A percentile compares a stretch with the other conserved stretches of the same genome.
Evolutionary conservation across 2,329 filamentous ascomycete genomes (phyloP).

Genomic region (Cordyceps sp.): DNA sequence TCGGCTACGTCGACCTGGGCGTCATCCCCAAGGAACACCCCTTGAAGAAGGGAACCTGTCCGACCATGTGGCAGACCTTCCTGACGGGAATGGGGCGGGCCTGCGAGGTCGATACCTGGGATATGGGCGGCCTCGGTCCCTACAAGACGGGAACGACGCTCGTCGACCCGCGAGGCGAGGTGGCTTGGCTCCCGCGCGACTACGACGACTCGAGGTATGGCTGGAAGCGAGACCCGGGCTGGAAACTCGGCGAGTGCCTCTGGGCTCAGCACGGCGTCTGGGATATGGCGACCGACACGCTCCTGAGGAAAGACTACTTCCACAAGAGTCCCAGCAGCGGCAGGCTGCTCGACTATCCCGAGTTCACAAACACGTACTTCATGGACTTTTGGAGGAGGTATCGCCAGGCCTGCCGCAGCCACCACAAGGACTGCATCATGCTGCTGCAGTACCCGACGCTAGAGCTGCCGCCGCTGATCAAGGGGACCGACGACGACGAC

Average conservation of each 20-base stretch:
- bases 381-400: slow-evolving; percentile 73
- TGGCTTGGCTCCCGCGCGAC: slow-evolving; percentile 66
- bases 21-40: slow-evolving; percentile 75
- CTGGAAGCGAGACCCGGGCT: slow-evolving; percentile 73
- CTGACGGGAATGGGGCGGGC: slow-evolving; percentile 81
- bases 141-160: slow-evolving; percentile 73
- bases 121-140: slow-evolving; percentile 83
- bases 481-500: slow-evolving; percentile 78
- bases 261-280: slow-evolving; percentile 97
- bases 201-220: slow-evolving; percentile 81
- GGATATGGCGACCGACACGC: slow-evolving; percentile 62
- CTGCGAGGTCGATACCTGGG: slow-evolving; percentile 81
- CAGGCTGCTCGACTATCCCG: slow-evolving; percentile 58
- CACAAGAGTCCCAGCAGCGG: slow-evolving; percentile 60
- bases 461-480: slow-evolving; percentile 78
- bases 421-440: slow-evolving; percentile 71
- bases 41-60: slow-evolving; percentile 80
- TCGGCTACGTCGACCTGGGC: slow-evolving; percentile 69
- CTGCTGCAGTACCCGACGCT: slow-evolving; percentile 84
- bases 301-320: slow-evolving; percentile 81
- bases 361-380: slow-evolving; percentile 84
- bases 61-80: slow-evolving; percentile 88
- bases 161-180: slow-evolving; percentile 74
- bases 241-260: slow-evolving; percentile 86
- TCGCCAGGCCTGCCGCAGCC: slow-evolving; percentile 52